Percentiles rank a stretch among this genome's conserved stretches.
Evolutionary conservation across 495 filamentous ascomycete species (phyloP).

Genomic region (Recurvomyces mirabilis): DNA sequence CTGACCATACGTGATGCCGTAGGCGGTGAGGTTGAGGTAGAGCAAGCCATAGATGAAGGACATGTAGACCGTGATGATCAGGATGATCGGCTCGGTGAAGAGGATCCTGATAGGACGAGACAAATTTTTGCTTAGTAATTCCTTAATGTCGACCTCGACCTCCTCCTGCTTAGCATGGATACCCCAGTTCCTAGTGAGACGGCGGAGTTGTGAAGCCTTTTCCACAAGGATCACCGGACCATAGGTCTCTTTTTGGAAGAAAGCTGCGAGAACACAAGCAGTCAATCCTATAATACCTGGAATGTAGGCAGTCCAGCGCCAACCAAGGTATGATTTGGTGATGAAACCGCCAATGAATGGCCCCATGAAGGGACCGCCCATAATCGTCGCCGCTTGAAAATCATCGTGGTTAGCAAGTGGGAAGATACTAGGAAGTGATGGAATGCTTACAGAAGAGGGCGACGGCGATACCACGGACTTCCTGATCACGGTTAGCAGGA

Average conservation of each 20-base stretch:
- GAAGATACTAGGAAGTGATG: too few species aligned
- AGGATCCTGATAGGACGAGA: conserved; percentile 22
- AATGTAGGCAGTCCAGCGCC: conserved; percentile 46
- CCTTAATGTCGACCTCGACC: conserved; percentile 34
- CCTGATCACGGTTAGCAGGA: too few species aligned
- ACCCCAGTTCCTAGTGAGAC: conserved; percentile 51
- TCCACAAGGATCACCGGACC: conserved; percentile 43
- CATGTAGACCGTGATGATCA: conserved; percentile 22
- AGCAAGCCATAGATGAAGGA: conserved; percentile 26
- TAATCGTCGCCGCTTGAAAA: conserved; percentile 8
- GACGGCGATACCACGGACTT: conserved; percentile 17
- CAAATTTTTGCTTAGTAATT: conserved; percentile 19
- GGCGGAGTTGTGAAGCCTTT: conserved; percentile 44
- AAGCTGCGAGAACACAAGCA: conserved; percentile 34
- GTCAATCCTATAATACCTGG: conserved; percentile 45
- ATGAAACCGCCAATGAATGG: conserved; percentile 29
- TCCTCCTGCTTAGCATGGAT: conserved; percentile 49
- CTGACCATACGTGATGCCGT: conserved; percentile 41
- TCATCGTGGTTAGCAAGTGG: too few species aligned
- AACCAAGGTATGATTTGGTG: conserved; percentile 26
- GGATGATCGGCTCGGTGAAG: conserved; percentile 24
- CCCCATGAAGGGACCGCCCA: conserved; percentile 25
- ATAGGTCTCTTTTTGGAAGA: conserved; percentile 53
- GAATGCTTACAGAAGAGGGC: conserved; percentile 18
- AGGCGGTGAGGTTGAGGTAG: conserved; percentile 41